Evolutionary conservation across 495 filamentous ascomycete species (phyloP).

Genomic region (Neurospora sp.): DNA sequence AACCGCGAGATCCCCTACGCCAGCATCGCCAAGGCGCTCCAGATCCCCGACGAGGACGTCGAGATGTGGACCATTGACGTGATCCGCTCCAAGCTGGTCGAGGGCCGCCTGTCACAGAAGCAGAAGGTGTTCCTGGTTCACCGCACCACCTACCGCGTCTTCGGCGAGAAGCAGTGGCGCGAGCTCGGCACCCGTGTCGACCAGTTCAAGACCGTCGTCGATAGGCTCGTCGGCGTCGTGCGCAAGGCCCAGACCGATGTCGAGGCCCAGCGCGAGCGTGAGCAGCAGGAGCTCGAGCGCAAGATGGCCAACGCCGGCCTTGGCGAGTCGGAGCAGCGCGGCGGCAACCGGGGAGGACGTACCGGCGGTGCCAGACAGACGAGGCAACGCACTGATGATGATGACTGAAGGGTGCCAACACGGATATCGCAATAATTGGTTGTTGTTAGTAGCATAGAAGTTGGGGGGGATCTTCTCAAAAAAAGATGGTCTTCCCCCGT

Average conservation of each 20-base stretch:
- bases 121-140: slow-evolving; percentile 90
- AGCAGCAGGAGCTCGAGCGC: slow-evolving; percentile 46
- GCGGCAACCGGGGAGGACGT: slow-evolving; percentile 1
- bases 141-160: slow-evolving; percentile 86
- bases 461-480: not conserved
- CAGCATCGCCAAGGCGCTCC: slow-evolving; percentile 68
- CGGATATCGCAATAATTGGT: not conserved
- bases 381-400: slow-evolving; percentile 37
- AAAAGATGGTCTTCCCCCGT: not conserved
- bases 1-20: slow-evolving; percentile 78
- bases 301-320: slow-evolving; percentile 38
- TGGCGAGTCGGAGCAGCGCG: slow-evolving; percentile 19
- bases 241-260: slow-evolving; percentile 64
- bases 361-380: not conserved
- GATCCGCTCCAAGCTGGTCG: slow-evolving; percentile 85
- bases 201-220: slow-evolving; percentile 73
- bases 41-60: slow-evolving; percentile 70
- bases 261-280: slow-evolving; percentile 47
- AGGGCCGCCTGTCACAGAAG: slow-evolving; percentile 87
- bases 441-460: not conserved
- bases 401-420: slow-evolving; percentile 25
- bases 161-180: slow-evolving; percentile 95
- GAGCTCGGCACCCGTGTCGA: slow-evolving; percentile 83
- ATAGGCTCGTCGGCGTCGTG: slow-evolving; percentile 63
- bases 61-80: slow-evolving; percentile 99